Conservation (phyloP, 106 monocot species). For the Dactylorhiza incarnata region DNA sequence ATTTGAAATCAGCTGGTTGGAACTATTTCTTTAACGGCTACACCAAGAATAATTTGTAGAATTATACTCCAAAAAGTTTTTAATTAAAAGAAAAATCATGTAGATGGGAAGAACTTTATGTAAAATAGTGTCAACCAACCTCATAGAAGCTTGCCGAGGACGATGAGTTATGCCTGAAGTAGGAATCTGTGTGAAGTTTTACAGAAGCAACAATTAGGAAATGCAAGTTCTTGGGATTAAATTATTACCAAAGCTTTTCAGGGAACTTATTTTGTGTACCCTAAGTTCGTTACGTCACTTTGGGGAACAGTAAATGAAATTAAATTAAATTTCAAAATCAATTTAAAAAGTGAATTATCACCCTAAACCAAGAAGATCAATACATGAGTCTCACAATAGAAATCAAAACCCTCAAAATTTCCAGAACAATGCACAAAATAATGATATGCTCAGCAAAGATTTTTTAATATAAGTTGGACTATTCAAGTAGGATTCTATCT, state of each 20-base stretch:
- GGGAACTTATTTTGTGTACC: background rate
- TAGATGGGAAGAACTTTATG: background rate
- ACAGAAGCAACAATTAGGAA: background rate
- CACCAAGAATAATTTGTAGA: background rate
- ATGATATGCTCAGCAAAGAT: too few species aligned
- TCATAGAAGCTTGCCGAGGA: background rate
- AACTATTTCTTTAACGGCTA: background rate
- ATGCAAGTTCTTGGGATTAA: background rate
- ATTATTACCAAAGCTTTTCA: background rate
- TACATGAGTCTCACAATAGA: too few species aligned
- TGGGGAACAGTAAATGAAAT: background rate
- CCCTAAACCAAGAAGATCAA: too few species aligned
- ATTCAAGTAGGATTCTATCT: too few species aligned
- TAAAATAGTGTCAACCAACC: background rate
- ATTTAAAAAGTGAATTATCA: background rate
- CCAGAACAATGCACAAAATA: too few species aligned
- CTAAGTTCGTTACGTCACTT: too few species aligned
- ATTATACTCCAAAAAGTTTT: background rate
- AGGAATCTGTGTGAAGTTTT: slow-evolving; percentile 1
- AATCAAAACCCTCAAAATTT: too few species aligned
- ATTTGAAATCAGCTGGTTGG: background rate
- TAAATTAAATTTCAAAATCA: background rate
- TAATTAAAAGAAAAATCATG: background rate
- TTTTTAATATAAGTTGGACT: too few species aligned
- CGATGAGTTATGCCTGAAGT: slow-evolving; percentile 3